Base-by-base conservation (phyloP, 805 yeast genomes). In the Phaffomyces antillensis region DNA sequence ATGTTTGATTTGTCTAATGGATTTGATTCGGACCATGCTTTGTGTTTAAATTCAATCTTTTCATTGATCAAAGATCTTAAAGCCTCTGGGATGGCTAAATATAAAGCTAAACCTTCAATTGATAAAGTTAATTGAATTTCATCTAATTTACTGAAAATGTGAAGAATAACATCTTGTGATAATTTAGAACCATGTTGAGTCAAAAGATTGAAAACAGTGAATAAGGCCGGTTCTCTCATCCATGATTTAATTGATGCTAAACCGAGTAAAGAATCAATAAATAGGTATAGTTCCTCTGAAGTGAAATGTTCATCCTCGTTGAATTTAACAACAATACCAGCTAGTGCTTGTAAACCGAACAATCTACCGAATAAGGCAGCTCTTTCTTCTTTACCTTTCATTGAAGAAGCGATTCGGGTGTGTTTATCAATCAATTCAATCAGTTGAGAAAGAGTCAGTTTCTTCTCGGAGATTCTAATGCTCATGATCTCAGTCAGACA, bases 161-260 rank as follows among this genome's bases (percentile, higher is more conserved):
- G 52, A 6, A 51, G 41, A 2, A 61, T 43, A 13, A 54, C 47
- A 2, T 53, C 53, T 2, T 51, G 48, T 2, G 45, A 24, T 10
- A 53, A 61, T 34, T 47, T 58, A 10, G 53, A 60, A 38, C 50
- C 37, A 9, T 60, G 42, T 41, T 57, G 58, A 41, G 52, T 53
- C n/a, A 78, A 52, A 4, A 83, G 71, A 42, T 76, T 80, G 52
- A 74, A 77, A 39, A 90, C 67, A 1, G 95, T 84, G 56, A 72
- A 86, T 54, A 86, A 71, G 36, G 87, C 72, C 4, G 95, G 79
- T 63, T 91, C 96, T 48, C 95, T 70, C 36, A 90, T 75, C 97
- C 97, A 90, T 1, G 86, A 76, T 60, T 90, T 91, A 32, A 67
- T 52, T 13, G 68, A 61, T 0, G 95, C 75, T 44, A 90, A 67